phyloP scores from a whole-genome alignment of 2,329 filamentous ascomycete genomes.

The Sarocladiaceae sp. region DNA sequence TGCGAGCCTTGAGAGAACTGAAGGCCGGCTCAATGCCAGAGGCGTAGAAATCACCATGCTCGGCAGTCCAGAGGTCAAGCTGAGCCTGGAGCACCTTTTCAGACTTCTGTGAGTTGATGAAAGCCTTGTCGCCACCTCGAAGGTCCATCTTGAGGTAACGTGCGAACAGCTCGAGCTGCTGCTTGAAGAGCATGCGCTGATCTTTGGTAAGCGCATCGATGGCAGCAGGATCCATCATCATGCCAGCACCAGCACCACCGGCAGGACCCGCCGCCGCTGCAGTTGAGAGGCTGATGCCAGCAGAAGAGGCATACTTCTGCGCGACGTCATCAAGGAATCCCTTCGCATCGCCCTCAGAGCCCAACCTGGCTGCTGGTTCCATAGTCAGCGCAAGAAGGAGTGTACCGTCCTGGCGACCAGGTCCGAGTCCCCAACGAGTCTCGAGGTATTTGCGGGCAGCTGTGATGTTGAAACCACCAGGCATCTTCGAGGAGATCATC shows the following conservation, averaged over 20 bases:
- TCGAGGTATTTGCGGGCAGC: constrained; percentile 92
- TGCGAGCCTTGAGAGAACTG: constrained; percentile 86
- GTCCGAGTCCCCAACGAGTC: constrained; percentile 82
- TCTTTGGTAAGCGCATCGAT: constrained; percentile 97
- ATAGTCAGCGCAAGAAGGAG: constrained; percentile 85
- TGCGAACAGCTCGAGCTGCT: constrained; percentile 92
- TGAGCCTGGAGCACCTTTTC: constrained; percentile 86
- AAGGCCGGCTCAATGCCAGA: constrained; percentile 92
- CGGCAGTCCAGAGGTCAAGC: constrained; percentile 88
- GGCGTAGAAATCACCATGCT: constrained; percentile 96
- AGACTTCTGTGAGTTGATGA: constrained; percentile 78
- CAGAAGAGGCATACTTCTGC: constrained; percentile 82
- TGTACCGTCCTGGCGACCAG: constrained; percentile 87
- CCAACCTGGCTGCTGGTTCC: constrained; percentile 85
- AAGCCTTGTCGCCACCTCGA: constrained; percentile 92
- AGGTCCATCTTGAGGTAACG: constrained; percentile 97
- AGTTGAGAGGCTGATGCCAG: constrained; percentile 79
- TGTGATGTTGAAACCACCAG: constrained; percentile 98
- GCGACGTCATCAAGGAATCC: constrained; percentile 82
- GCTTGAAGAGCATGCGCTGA: constrained; percentile 93
- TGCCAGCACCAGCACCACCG: constrained; percentile 69
- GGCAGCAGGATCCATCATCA: constrained; percentile 99
- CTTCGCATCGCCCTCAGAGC: constrained; percentile 87
- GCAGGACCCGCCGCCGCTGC: constrained; percentile 70
- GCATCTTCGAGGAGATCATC: constrained; percentile 98